Base-by-base conservation (phyloP, 2,329 filamentous ascomycete genomes). In the Chrysosporium queenslandicum region DNA sequence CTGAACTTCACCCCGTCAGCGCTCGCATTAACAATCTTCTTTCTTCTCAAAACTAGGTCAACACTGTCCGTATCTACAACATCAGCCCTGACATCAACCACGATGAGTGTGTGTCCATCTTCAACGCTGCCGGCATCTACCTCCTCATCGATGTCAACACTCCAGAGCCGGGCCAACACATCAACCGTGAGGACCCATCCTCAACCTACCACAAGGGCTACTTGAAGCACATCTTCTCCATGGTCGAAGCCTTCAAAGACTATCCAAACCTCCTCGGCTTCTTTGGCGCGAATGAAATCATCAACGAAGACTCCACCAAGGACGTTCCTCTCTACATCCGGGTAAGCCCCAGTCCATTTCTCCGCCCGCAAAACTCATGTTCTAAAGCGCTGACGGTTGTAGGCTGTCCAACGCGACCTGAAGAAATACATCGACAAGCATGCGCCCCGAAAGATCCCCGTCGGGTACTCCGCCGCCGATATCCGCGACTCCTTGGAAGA, bases 391-490 rank as follows among this genome's bases (percentile, higher is more conserved):
- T 64, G 30, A 67, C 65, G 47, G n/a, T 61, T 62, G 2, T 47
- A 68, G 65, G 81, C 82, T 40, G 77, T 85, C 53, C 76, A 81
- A 60, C 77, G 82, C 59, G 82, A 86, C 58, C 71, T 85, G 66
- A 84, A 85, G 68, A 75, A 81, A 55, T 86, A 85, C 67, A 84
- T 85, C 62, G 70, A 74, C 48, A 75, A 77, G 52, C 76, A 85
- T 58, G 66, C 73, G 3, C 58, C 71, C 36, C 78, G 82, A 49
- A 59, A 68, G 21, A 84, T 85, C 54, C 80, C 81, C 5, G 81
- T 85, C 27, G 82, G 82, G 30, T 86, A 86, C 71, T 82, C 79
- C 16, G 81, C 82, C 52, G 81, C 81, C 21, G 81, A 85, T 65
- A 76, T 83, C 46, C 76, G 77, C 45, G 65, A 75, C n/a, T 74